Conservation (phyloP, 805 yeast species). For the Spathaspora passalidarum region DNA sequence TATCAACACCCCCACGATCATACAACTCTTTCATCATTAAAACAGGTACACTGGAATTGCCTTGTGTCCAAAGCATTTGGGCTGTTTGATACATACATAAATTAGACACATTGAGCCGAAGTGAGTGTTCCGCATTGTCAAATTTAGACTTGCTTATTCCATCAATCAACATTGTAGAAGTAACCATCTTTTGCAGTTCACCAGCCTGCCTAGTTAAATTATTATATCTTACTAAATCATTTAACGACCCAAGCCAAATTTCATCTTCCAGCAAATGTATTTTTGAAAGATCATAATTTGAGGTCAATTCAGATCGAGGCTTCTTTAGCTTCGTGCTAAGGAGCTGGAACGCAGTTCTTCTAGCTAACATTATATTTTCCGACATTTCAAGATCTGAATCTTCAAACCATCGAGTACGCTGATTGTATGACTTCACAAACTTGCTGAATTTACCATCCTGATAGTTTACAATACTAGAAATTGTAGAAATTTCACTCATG, state of each 20-base stretch:
- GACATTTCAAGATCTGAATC: slow-evolving; percentile 28
- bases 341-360: slow-evolving; percentile 38
- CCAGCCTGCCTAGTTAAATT: slow-evolving; percentile 31
- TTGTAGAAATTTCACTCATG: slow-evolving; percentile 23
- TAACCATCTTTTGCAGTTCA: slow-evolving; percentile 49
- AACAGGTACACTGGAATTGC: slow-evolving; percentile 54
- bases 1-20: slow-evolving; percentile 8
- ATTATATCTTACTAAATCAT: slow-evolving; percentile 44
- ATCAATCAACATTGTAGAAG: slow-evolving; percentile 45
- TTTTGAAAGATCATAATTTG: neutral
- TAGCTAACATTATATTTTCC: slow-evolving; percentile 44
- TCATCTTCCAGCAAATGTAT: slow-evolving; percentile 3
- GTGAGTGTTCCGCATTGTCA: slow-evolving; percentile 7
- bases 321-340: slow-evolving; percentile 10
- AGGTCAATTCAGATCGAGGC: neutral
- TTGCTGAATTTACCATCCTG: neutral
- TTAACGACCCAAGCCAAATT: slow-evolving; percentile 21
- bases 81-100: slow-evolving; percentile 51
- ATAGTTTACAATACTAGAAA: slow-evolving; percentile 8
- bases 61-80: slow-evolving; percentile 60
- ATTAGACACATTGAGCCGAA: slow-evolving; percentile 11
- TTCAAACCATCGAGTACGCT: slow-evolving; percentile 35
- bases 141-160: slow-evolving; percentile 26
- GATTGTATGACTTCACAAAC: slow-evolving; percentile 11
- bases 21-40: slow-evolving; percentile 40